Evolutionary conservation across 2,329 filamentous ascomycete genomes (phyloP).

Genomic region (Aureobasidium leucospermi): DNA sequence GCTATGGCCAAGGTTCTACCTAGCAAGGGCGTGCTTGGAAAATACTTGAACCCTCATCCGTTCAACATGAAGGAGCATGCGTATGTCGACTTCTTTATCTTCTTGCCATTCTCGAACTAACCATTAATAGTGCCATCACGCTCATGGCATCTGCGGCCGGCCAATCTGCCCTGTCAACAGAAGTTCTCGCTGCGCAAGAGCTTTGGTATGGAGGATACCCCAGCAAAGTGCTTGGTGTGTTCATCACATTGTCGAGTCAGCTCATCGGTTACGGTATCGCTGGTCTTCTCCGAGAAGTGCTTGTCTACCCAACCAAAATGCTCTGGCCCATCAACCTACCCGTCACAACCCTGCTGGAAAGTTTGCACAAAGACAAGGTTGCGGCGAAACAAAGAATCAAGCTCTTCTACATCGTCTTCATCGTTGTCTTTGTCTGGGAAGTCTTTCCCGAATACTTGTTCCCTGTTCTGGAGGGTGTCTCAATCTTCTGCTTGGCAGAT

Average conservation of each 20-base stretch:
- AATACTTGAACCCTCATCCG: constrained; percentile 34
- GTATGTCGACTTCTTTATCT: constrained; percentile 11
- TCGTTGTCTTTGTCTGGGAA: constrained; percentile 40
- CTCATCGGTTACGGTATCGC: constrained; percentile 44
- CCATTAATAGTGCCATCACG: constrained; percentile 23
- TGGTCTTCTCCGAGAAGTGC: constrained; percentile 39
- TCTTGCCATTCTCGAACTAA: background rate
- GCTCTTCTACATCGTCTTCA: constrained; percentile 36
- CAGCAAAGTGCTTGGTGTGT: constrained; percentile 34
- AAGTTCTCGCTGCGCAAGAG: constrained; percentile 39
- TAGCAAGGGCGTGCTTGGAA: constrained; percentile 26
- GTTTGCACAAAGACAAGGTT: constrained; percentile 31
- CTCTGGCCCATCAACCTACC: constrained; percentile 37
- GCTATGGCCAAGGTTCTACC: constrained; percentile 33
- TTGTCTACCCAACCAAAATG: constrained; percentile 45
- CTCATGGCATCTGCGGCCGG: constrained; percentile 39
- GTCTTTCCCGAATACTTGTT: constrained; percentile 43
- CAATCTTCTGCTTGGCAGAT: constrained; percentile 41
- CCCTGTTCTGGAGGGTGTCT: constrained; percentile 35
- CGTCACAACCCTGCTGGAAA: constrained; percentile 32
- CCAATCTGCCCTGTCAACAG: constrained; percentile 28
- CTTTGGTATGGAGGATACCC: constrained; percentile 40
- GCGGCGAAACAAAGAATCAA: constrained; percentile 35
- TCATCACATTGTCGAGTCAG: constrained; percentile 43
- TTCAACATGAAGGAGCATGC: constrained; percentile 30